Conservation (phyloP, 352 stramenopile genomes). For the Phytophthora hibernalis region DNA sequence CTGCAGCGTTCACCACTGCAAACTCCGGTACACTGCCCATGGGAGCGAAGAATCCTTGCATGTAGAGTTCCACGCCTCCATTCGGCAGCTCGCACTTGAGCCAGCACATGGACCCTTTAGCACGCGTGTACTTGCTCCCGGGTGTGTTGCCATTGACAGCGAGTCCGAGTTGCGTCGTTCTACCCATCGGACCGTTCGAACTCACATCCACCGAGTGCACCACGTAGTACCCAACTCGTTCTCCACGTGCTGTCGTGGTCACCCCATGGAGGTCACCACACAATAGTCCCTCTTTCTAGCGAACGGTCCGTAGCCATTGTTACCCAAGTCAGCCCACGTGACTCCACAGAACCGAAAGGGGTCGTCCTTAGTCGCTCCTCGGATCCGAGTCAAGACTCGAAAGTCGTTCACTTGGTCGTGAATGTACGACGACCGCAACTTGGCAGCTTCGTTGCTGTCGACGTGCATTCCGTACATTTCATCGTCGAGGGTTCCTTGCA, state of each 20-base stretch:
- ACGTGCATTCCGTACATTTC: conserved; percentile 61
- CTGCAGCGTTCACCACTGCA: conserved; percentile 33
- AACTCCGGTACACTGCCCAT: conserved; percentile 44
- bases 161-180: conserved; percentile 28
- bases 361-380: conserved; percentile 30
- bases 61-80: conserved; percentile 45
- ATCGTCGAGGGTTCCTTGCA: conserved; percentile 65
- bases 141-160: not conserved
- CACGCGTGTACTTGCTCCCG: conserved; percentile 32
- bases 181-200: conserved; percentile 20
- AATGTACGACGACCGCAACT: conserved; percentile 47
- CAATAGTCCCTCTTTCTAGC: conserved; percentile 43
- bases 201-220: conserved; percentile 49
- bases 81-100: conserved; percentile 50
- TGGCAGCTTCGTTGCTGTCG: conserved; percentile 35
- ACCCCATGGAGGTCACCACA: conserved; percentile 43
- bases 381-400: conserved; percentile 41
- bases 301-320: conserved; percentile 30
- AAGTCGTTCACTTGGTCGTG: conserved; percentile 56
- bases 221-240: conserved; percentile 51
- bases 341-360: conserved; percentile 48
- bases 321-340: conserved; percentile 49
- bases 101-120: conserved; percentile 47
- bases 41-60: conserved; percentile 49
- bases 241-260: conserved; percentile 32